phyloP scores from a whole-genome alignment of 805 yeast genomes.

The Metschnikowia koreensis region DNA sequence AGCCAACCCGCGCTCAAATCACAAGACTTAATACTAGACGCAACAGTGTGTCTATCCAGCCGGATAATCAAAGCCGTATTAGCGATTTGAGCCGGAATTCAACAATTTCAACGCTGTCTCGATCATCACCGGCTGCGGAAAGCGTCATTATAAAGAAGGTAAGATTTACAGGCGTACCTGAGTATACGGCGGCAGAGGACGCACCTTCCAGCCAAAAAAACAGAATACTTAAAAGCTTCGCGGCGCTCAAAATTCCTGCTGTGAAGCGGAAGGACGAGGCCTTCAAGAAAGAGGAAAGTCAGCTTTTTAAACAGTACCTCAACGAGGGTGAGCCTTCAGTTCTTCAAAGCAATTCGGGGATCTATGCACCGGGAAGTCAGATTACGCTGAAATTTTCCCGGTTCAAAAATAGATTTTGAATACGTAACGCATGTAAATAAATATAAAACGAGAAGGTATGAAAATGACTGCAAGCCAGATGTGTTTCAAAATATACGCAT shows the following conservation, averaged over 20 bases:
- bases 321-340: neutral
- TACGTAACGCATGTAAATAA: no score
- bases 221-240: conserved; percentile 38
- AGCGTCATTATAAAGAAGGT: conserved; percentile 38
- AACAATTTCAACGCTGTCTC: conserved; percentile 10
- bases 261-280: conserved; percentile 36
- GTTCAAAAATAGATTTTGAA: conserved; percentile 14
- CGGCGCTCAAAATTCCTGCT: conserved; percentile 26
- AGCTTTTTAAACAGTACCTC: conserved; percentile 27
- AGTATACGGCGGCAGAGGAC: conserved; percentile 52
- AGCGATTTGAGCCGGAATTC: conserved; percentile 5
- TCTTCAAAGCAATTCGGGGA: neutral
- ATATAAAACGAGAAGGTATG: neutral
- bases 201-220: conserved; percentile 46
- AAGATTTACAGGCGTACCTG: conserved; percentile 52
- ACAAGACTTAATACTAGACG: conserved; percentile 20
- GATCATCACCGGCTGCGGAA: conserved; percentile 12
- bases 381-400: conserved; percentile 13
- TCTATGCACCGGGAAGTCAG: neutral
- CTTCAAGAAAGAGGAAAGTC: conserved; percentile 41
- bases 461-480: neutral
- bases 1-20: conserved; percentile 17
- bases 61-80: conserved; percentile 7
- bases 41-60: conserved; percentile 26
- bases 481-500: neutral